These are phyloP conservation scores for Wickerhamiella lipophila DNA, from an alignment of 805 yeast genomes.

Conservation along the genomic window DNA sequence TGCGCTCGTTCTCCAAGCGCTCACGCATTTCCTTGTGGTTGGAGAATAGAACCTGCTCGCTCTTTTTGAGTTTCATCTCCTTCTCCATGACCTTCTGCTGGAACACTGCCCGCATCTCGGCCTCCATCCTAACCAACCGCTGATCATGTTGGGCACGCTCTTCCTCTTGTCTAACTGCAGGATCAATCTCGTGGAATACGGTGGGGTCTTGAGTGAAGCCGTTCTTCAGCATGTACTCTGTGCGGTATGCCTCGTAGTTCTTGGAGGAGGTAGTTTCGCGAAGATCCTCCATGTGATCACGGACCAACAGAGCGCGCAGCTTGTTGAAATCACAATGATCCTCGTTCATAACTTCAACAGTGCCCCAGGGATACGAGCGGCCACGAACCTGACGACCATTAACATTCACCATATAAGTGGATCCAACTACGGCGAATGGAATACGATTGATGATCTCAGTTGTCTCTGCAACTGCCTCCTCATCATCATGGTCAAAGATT, in stretches of 20 bases:
- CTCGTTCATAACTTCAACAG: slow-evolving; percentile 89
- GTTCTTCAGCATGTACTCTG: slow-evolving; percentile 61
- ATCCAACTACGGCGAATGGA: slow-evolving; percentile 93
- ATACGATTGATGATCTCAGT: slow-evolving; percentile 53
- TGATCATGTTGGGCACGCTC: slow-evolving; percentile 89
- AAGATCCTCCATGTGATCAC: slow-evolving; percentile 87
- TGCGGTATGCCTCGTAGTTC: slow-evolving; percentile 80
- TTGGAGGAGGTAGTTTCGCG: slow-evolving; percentile 67
- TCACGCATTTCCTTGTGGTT: slow-evolving; percentile 97
- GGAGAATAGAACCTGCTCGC: slow-evolving; percentile 90
- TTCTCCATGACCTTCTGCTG: slow-evolving; percentile 92
- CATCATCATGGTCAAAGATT: slow-evolving; percentile 69
- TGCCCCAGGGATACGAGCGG: slow-evolving; percentile 94
- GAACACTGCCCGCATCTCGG: slow-evolving; percentile 92
- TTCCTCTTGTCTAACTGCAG: slow-evolving; percentile 82
- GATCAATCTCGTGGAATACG: slow-evolving; percentile 93
- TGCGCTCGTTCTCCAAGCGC: slow-evolving; percentile 74
- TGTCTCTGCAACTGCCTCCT: slow-evolving; percentile 58
- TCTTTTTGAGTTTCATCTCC: slow-evolving; percentile 91
- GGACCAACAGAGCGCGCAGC: slow-evolving; percentile 75
- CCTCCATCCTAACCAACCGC: slow-evolving; percentile 83
- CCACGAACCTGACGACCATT: slow-evolving; percentile 83
- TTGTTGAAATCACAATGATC: slow-evolving; percentile 83
- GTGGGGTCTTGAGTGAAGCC: slow-evolving; percentile 87
- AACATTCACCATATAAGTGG: slow-evolving; percentile 53